A percentile compares a stretch with the other conserved stretches of the same genome.
phyloP scores from a whole-genome alignment of 225 moss, liverwort and hornwort species.

The Marchantia polymorpha region DNA sequence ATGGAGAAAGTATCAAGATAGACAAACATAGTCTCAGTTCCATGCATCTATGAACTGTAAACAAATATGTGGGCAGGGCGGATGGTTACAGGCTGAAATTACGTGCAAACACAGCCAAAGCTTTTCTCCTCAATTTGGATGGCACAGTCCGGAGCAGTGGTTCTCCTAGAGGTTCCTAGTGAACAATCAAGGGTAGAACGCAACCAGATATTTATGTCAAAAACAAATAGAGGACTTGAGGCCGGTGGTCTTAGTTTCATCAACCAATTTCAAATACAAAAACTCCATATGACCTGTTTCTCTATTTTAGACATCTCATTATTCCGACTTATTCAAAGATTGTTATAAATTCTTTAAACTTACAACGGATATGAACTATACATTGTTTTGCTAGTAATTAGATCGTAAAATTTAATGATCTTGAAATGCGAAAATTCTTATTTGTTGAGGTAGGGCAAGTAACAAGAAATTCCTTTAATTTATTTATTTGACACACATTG shows the following conservation, averaged over 20 bases:
- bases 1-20: neutral
- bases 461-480: neutral
- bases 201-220: neutral
- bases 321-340: neutral
- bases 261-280: too few relatives aligned
- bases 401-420: too few relatives aligned
- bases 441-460: too few relatives aligned
- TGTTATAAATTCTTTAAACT: neutral
- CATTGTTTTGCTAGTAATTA: too few relatives aligned
- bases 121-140: constrained; percentile 18
- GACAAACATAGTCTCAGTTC: neutral
- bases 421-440: too few relatives aligned
- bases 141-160: constrained; percentile 27
- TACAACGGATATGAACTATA: too few relatives aligned
- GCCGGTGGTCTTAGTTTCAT: too few relatives aligned
- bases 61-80: constrained; percentile 6
- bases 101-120: constrained; percentile 42
- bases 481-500: neutral
- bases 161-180: constrained; percentile 28
- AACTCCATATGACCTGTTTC: neutral
- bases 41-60: neutral
- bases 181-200: neutral
- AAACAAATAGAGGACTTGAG: too few relatives aligned
- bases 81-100: constrained; percentile 38
- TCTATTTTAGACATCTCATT: neutral